Evolutionary conservation across 306 rosid genomes (phyloP), one percentile per base, ranked within the genome.

Genomic region (Begonia loranthoides): DNA sequence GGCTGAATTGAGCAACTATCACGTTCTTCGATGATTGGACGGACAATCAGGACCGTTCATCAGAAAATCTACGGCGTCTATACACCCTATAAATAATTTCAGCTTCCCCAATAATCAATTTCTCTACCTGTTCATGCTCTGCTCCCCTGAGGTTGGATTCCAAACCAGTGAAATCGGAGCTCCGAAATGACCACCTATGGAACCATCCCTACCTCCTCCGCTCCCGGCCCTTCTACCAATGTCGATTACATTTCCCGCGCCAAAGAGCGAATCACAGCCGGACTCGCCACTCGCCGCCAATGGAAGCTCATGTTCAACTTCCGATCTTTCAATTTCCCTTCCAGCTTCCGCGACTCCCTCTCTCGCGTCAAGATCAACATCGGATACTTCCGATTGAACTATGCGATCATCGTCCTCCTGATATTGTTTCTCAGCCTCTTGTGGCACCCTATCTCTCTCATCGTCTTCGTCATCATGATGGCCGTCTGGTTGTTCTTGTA

Each of bases 381-480:
- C 49, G 57, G 59, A 1, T 79, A 62, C 15, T 79, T 79, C 33
- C 74, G 73, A 1, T 58, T 74, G 85, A 79, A 79, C 69, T 74
- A 79, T 54, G 64, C 76, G 0, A 75, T 74, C 15, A 4, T 66
- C 13, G 56, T 46, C 11, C 78, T 79, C 21, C 13, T 74, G 0
- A 54, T 74, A 7, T 58, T 79, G 58, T 78, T 78, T 28, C 60
- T 78, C 12, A 71, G 81, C 57, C 73, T 79, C 1, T 24, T 79
- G 4, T 79, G 85, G 85, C 73, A 74, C 58, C 81, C 81, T 0
- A 57, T 71, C 5, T 79, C 85, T 9, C 78, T 74, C 22, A 78
- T 78, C 10, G 85, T 78, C 17, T 71, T 79, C 46, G 15, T 79
- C 9, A 14, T 62, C 2, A 51, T 74, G 44, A 71, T 79, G 76